Conservation (phyloP, 148 eudicot species). For the Heliosperma pusillum region DNA sequence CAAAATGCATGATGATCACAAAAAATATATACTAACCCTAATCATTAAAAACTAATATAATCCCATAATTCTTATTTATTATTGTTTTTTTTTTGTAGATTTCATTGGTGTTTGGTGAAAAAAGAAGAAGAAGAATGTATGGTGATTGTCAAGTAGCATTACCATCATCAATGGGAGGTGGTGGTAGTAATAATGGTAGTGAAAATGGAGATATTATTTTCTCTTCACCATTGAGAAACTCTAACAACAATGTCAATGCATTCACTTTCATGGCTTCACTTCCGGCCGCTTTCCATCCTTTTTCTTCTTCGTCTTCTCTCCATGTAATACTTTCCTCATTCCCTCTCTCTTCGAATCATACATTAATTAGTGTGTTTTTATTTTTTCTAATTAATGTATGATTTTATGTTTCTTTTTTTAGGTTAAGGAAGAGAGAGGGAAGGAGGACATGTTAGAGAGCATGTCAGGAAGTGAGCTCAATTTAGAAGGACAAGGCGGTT, state of each 20-base stretch:
- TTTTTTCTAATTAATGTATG: background rate
- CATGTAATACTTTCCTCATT: conserved; percentile 33
- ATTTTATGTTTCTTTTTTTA: background rate
- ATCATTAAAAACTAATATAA: conserved; percentile 1
- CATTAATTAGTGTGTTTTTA: too few species aligned
- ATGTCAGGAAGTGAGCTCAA: conserved; percentile 80
- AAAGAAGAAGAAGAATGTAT: conserved; percentile 45
- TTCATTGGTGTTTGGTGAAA: conserved; percentile 1
- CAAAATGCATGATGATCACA: background rate
- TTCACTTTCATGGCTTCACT: conserved; percentile 70
- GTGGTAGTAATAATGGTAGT: conserved; percentile 21
- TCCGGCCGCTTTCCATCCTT: conserved; percentile 50
- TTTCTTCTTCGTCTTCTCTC: conserved; percentile 53
- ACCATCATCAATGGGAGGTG: conserved; percentile 57
- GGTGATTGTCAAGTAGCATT: conserved; percentile 88
- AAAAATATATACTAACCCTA: conserved; percentile 29
- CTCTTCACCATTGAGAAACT: conserved; percentile 56
- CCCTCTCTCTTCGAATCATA: background rate
- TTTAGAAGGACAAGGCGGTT: conserved; percentile 45
- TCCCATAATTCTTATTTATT: background rate
- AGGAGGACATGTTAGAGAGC: conserved; percentile 64
- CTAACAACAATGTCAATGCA: conserved; percentile 35
- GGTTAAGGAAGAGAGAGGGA: conserved; percentile 68
- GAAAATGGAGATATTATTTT: conserved; percentile 36
- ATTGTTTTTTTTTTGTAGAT: background rate